Evolutionary conservation across 2,329 filamentous ascomycete genomes (phyloP).

Genomic region (Fusarium sp.): DNA sequence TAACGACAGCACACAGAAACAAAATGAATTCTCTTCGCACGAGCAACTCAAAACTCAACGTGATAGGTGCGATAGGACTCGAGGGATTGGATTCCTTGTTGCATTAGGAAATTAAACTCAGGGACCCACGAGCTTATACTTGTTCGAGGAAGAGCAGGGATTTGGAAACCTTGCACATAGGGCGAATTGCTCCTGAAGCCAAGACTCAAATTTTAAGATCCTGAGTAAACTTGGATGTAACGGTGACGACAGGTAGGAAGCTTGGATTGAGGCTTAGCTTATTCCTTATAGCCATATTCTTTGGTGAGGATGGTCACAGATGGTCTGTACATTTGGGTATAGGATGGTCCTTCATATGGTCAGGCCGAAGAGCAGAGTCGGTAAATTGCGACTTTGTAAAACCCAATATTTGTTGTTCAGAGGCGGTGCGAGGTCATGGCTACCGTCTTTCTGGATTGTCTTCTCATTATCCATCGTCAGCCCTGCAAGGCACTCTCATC

Average conservation of each 20-base stretch:
- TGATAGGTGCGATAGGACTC: constrained; percentile 16
- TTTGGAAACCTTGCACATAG: not conserved
- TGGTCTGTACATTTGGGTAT: no score
- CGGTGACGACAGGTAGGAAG: not conserved
- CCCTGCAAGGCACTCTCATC: not conserved
- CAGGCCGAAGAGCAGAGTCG: no score
- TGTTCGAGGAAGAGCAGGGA: not conserved
- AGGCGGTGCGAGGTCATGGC: no score
- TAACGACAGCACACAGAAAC: not conserved
- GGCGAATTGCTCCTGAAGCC: constrained; percentile 2
- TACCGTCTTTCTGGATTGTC: no score
- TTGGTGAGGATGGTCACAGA: not conserved
- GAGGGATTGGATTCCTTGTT: constrained; percentile 25
- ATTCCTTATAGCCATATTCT: not conserved
- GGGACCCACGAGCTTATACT: constrained; percentile 26
- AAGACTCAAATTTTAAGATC: constrained; percentile 4
- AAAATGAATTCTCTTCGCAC: constrained; percentile 6
- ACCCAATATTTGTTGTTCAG: no score
- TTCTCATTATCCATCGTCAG: not conserved
- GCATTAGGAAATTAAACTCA: constrained; percentile 20
- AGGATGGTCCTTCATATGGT: no score
- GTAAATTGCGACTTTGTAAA: no score
- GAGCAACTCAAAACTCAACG: not conserved
- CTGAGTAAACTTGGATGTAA: constrained; percentile 1
- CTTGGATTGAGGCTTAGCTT: not conserved